phyloP scores from a whole-genome alignment of 225 moss, liverwort and hornwort genomes.

The Sphagnum tenellum region DNA sequence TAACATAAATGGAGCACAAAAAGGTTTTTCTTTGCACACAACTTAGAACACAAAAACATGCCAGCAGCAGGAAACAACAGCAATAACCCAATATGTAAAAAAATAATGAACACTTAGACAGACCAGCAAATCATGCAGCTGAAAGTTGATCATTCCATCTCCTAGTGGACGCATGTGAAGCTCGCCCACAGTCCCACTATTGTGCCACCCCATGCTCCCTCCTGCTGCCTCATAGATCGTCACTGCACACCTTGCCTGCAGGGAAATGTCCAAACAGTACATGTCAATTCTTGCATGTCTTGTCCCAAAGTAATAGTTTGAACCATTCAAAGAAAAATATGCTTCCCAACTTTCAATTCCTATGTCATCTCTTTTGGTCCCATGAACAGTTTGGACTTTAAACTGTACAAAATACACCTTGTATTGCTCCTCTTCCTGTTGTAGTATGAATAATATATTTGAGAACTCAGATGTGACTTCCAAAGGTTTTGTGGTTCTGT shows the following conservation, averaged over 20 bases:
- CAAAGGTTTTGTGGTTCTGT: too few species aligned
- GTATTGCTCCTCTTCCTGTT: neutral
- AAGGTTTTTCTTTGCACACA: too few species aligned
- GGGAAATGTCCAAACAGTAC: neutral
- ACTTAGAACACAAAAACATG: too few species aligned
- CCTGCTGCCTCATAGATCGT: constrained; percentile 57
- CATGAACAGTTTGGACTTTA: neutral
- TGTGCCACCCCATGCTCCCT: constrained; percentile 43
- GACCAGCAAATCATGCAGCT: constrained; percentile 60
- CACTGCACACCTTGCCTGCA: constrained; percentile 55
- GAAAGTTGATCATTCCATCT: constrained; percentile 56
- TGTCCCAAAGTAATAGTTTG: neutral
- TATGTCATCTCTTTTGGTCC: neutral
- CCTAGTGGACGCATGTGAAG: constrained; percentile 58
- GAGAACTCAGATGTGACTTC: too few species aligned
- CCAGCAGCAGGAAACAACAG: too few species aligned
- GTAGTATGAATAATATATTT: too few species aligned
- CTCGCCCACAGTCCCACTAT: constrained; percentile 54
- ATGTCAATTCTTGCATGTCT: neutral
- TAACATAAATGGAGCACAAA: too few species aligned
- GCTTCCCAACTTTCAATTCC: too few species aligned
- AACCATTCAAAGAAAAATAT: neutral
- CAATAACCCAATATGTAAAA: too few species aligned
- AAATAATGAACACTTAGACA: constrained; percentile 12
- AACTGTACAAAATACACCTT: neutral